Base-by-base conservation (phyloP, 192 early-diverging fungal species). In the Entomortierella beljakovae region DNA sequence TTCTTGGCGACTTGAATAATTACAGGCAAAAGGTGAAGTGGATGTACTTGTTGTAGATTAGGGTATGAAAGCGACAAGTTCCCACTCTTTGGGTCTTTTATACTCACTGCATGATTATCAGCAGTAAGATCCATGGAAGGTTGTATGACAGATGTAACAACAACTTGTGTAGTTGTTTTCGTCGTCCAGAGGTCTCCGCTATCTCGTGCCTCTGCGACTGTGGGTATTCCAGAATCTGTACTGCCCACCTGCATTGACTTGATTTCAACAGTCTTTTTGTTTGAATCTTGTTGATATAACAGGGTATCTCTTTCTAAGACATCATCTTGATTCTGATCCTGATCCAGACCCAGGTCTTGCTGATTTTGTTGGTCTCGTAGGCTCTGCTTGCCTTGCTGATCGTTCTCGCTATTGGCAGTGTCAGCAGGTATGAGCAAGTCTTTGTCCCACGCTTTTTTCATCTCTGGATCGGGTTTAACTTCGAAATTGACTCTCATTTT, bases 401-500 rank as follows among this genome's bases (percentile, higher is more conserved):
- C 11, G 6, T 33, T 31, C 18, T 49, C 40, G 18, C 6, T 51
- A 2, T 59, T 37, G 34, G 5, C 31, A 35, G 6, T 16, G 26
- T 13, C 55, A 3, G 6, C 6, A 31, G 55, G 28, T 37, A 46
- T 49, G 6, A 43, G 2, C 2, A 31, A 42, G 31, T 73, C 60
- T 35, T n/a, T 31, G 1, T 73, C 31, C 57, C 64, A 15, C 8
- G 61, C 63, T 20, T 29, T 6, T 16, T 65, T 53, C 13, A 34
- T 16, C 1, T 52, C 43, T 0, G 60, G 26, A 55, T 52, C 35
- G 58, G 59, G 28, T 32, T 43, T 35, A n/a, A n/a, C n/a, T n/a
- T n/a, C n/a, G n/a, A n/a, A n/a, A n/a, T n/a, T n/a, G 18, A 51
- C 33, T 71, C 83, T 57, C 81, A 60, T 64, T 43, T 38, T 58